These are phyloP conservation scores for Microascus cirrosus DNA, from an alignment of 2,329 filamentous ascomycete species.

Conservation along the genomic window DNA sequence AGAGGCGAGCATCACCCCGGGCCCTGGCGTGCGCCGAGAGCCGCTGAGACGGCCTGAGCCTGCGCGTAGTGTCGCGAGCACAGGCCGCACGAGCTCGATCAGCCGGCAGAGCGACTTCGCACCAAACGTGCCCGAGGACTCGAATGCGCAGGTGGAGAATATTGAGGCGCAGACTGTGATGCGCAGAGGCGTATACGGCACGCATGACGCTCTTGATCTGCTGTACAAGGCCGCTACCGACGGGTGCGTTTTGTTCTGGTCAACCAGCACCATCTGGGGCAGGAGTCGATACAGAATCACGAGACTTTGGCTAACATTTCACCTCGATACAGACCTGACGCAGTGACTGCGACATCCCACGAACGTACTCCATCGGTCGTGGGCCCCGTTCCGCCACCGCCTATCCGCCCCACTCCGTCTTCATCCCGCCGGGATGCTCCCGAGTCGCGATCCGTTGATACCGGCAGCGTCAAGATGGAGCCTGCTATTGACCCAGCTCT, in stretches of 20 bases:
- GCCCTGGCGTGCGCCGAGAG: constrained; percentile 52
- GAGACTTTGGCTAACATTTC: not conserved
- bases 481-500: constrained; percentile 34
- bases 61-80: constrained; percentile 18
- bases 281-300: not conserved
- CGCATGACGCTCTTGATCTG: constrained; percentile 84
- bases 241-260: constrained; percentile 27
- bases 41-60: constrained; percentile 53
- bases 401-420: not conserved
- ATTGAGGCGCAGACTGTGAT: constrained; percentile 54
- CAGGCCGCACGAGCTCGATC: constrained; percentile 15
- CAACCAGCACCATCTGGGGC: not conserved
- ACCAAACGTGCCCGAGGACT: constrained; percentile 31
- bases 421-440: constrained; percentile 1
- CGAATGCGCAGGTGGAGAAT: constrained; percentile 52
- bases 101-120: constrained; percentile 23
- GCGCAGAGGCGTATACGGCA: constrained; percentile 70
- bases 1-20: constrained; percentile 49
- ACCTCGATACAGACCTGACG: not conserved
- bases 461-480: constrained; percentile 13
- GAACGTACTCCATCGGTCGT: not conserved
- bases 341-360: not conserved
- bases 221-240: constrained; percentile 77
- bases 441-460: not conserved
- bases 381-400: not conserved